Evolutionary conservation across 345 rosid species (phyloP).

Genomic region (Physaria fendleri): DNA sequence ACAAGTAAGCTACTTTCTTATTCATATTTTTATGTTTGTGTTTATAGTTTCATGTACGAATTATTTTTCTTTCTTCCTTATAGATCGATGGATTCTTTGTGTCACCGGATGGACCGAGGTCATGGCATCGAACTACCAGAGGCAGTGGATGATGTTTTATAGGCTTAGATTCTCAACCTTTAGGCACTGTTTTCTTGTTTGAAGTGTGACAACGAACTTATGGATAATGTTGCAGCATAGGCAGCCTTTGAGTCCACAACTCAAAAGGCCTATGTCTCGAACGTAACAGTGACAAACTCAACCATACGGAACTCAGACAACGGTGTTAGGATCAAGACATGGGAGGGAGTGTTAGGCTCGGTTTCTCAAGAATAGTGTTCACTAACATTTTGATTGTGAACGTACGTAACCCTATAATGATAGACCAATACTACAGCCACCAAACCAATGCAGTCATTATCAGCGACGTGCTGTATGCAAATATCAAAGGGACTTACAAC

Average conservation of each 20-base stretch:
- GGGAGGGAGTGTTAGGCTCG: slow-evolving; percentile 90
- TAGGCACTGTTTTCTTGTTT: not conserved
- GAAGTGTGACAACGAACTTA: not conserved
- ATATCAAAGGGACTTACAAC: slow-evolving; percentile 69
- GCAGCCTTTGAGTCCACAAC: slow-evolving; percentile 77
- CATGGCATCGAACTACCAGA: slow-evolving; percentile 53
- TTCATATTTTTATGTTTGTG: not conserved
- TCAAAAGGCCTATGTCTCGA: slow-evolving; percentile 73
- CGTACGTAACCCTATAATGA: no score
- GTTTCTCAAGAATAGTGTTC: slow-evolving; percentile 65
- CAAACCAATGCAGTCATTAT: slow-evolving; percentile 61
- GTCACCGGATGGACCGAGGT: slow-evolving; percentile 43
- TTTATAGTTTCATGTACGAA: not conserved
- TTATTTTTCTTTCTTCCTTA: not conserved
- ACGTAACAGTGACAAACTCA: slow-evolving; percentile 71
- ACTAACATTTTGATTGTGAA: no score
- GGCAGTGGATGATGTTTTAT: slow-evolving; percentile 84
- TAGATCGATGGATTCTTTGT: slow-evolving; percentile 43
- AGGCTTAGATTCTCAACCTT: not conserved
- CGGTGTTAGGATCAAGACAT: slow-evolving; percentile 84
- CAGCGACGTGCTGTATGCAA: slow-evolving; percentile 41
- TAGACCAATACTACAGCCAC: no score
- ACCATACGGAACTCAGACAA: slow-evolving; percentile 56
- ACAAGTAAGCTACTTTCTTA: slow-evolving; percentile 45
- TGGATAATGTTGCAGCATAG: slow-evolving; percentile 53